A percentile compares a stretch with the other conserved stretches of the same genome.
These are phyloP conservation scores for Pseudogymnoascus sp. DNA, from an alignment of 2,329 filamentous ascomycete genomes.

Conservation along the genomic window DNA sequence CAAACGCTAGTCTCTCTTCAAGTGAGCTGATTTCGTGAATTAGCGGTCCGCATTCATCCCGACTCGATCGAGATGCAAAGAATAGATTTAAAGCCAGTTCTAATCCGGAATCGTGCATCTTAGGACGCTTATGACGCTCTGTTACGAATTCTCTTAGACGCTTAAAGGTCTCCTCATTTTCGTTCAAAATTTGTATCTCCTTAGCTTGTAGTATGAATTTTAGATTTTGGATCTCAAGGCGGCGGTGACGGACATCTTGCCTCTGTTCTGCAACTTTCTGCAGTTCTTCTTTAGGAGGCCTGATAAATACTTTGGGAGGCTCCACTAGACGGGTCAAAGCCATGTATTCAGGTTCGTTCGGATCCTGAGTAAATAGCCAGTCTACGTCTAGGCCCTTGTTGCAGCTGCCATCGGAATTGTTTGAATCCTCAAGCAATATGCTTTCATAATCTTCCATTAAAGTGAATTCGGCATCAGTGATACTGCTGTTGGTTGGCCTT, in stretches of 20 bases:
- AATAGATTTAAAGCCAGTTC: background rate
- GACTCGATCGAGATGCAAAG: background rate
- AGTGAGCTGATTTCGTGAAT: slow-evolving; percentile 18
- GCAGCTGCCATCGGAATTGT: background rate
- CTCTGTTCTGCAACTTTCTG: background rate
- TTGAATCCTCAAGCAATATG: background rate
- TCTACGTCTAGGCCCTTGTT: background rate
- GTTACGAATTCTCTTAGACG: background rate
- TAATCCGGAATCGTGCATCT: background rate
- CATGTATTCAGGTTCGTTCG: background rate
- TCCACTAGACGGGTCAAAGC: background rate
- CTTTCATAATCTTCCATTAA: background rate
- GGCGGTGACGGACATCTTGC: background rate
- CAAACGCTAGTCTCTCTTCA: slow-evolving; percentile 13
- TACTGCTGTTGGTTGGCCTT: background rate
- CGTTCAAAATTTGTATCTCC: background rate
- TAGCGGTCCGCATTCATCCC: slow-evolving; percentile 18
- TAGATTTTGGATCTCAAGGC: background rate
- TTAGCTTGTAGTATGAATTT: background rate
- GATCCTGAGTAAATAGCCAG: background rate
- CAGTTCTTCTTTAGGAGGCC: background rate
- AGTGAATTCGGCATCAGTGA: background rate
- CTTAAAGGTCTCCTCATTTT: background rate
- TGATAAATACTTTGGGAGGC: background rate
- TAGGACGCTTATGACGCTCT: background rate